Base-by-base conservation (phyloP, 2,329 filamentous ascomycete genomes). In the Graphilbum ipis-grandicollis region DNA sequence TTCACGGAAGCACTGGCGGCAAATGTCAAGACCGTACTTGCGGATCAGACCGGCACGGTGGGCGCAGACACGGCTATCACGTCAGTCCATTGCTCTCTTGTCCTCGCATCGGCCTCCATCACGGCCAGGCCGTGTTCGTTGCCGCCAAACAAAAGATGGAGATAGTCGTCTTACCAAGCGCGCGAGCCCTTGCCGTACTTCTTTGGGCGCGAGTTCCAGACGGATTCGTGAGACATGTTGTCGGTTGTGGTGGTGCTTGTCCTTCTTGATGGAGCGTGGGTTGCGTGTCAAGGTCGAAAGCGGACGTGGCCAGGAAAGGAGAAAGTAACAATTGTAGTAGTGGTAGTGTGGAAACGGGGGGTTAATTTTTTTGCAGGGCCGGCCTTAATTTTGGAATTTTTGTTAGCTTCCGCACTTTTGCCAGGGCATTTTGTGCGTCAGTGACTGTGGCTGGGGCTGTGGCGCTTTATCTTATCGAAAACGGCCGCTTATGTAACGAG, bases 11-110 rank as follows among this genome's bases (percentile, higher is more conserved):
- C 75, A 80, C 61, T 80, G 75, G 71, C 75, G 74, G 73, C 75
- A 80, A 59, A 80, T 74, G 66, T 93, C 84, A 54, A 94, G 75
- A 60, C 90, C 88, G 71, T 98, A 98, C 73, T 98, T 98, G 73
- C 90, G 86, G 77, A 98, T 93, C 53, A 98, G 78, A 92, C 90
- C 90, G 58, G 90, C 88, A 60, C 75, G 78, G 81, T 98, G 88
- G 60, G 85, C 84, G 83, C 70, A 75, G 57, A 74, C 67, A 47
- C 70, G 70, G 70, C 70, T 74, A 49, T 36, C 41, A 22, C 12
- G 14, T 39, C 35, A 31, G 53, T 57, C 50, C 57, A 4, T 31
- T 33, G 5, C 33, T 26, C 23, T 28, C 26, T 12, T 28, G 26
- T n/a, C n/a, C n/a, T n/a, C n/a, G n/a, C n/a, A n/a, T n/a, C n/a